Base-by-base conservation (phyloP, 805 yeast species). In the Candida lessepsii region DNA sequence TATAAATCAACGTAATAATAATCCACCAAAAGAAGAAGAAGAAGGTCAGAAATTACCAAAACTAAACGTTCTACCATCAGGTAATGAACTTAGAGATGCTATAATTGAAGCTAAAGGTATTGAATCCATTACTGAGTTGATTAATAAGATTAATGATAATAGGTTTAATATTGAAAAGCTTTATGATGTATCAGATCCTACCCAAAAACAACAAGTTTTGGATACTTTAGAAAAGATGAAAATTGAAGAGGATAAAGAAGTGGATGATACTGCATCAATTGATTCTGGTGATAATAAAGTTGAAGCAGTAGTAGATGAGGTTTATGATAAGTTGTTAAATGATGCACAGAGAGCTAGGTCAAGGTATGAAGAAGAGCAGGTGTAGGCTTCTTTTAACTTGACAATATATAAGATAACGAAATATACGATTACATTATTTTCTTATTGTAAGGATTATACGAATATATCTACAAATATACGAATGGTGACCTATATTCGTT, bases 81-180 rank as follows among this genome's bases (percentile, higher is more conserved):
- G 82, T 1, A 59, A 74, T 1, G 77, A 76, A 48, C 62, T 77
- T 18, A 53, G 82, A 31, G 79, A 76, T 45, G 80, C 81, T 0
- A 82, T 85, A 19, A 80, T 84, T 39, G 77, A 78, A 42, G 88
- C 89, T 3, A 83, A 83, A 52, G 91, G 91, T 47, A 79, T 83
- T 39, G 81, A 81, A 45, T 75, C 83, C 18, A 83, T 83, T 8
- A 71, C 73, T 15, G 86, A 83, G 41, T 69, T 84, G 49, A 83
- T 84, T 48, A 75, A 72, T 35, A 82, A 78, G 48, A 84, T 84
- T 39, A 78, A 76, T 51, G 70, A 70, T 39, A 76, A 81, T 42
- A 60, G 75, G 17, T 65, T 74, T 18, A 71, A 70, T 42, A 56
- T 80, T 42, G 79, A 76, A 24, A 72, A 67, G 16, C 73, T 79